These are phyloP conservation scores for Phaeotremella skinneri DNA, from an alignment of 768 basidiomycete species.

Conservation along the genomic window DNA sequence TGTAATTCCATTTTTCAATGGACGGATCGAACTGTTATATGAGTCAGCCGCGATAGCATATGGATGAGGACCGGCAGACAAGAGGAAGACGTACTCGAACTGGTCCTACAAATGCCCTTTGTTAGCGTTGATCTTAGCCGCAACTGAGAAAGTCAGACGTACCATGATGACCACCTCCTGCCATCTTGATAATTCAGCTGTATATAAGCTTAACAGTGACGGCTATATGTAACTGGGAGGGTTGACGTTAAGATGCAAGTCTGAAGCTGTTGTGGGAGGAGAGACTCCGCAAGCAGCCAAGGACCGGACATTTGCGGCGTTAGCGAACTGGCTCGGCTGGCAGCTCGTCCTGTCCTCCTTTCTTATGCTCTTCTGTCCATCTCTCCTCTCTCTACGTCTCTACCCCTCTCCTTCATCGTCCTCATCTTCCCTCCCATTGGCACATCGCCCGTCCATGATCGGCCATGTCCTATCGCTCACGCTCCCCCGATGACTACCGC, in stretches of 20 bases:
- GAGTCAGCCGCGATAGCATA: conserved; percentile 31
- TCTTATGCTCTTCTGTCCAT: no score
- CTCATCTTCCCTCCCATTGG: background rate
- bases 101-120: conserved; percentile 8
- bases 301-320: no score
- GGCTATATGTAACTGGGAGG: no score
- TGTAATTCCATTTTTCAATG: conserved; percentile 61
- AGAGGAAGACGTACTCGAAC: conserved; percentile 17
- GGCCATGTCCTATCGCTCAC: conserved; percentile 28
- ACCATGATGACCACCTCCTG: conserved; percentile 24
- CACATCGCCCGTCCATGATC: background rate
- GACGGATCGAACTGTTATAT: conserved; percentile 61
- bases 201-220: no score
- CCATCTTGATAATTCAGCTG: background rate
- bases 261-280: no score
- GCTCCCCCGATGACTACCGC: conserved; percentile 28
- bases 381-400: no score
- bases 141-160: conserved; percentile 11
- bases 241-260: no score
- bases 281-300: no score
- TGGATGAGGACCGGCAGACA: conserved; percentile 1
- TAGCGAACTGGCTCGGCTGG: no score
- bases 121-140: background rate
- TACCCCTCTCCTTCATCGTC: background rate
- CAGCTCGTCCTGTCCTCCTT: no score